Base-by-base conservation (phyloP, 352 stramenopile genomes). In the Discostella stelligera region DNA sequence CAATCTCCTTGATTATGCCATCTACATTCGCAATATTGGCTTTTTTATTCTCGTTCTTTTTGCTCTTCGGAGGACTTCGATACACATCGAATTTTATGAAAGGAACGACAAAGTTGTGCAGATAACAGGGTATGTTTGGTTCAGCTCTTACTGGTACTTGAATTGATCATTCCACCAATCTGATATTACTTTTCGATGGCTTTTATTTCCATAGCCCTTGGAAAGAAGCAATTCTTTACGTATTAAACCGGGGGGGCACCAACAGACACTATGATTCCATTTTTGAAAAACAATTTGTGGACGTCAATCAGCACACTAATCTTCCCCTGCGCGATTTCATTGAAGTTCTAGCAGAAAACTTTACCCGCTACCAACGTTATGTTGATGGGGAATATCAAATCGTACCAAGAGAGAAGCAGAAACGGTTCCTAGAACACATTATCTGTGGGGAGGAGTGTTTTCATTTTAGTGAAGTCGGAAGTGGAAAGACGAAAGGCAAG, bases 331-430 rank as follows among this genome's bases (percentile, higher is more conserved):
- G 66, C 32, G 82, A 83, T 0, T 88, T 88, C 21, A 83, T 86
- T 32, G 78, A 86, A 60, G 63, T 75, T 6, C 52, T 88, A 21
- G 84, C 71, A 21, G 74, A 86, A 3, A 84, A 78, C 61, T 88
- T 88, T 32, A 82, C 63, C 13, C 68, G 63, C 21, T 88, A 88
- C 59, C 82, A 88, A 44, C 53, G 82, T 41, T 76, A 71, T 59
- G 80, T 83, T 59, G 80, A 87, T 71, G 77, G 74, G 8, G 71
- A 82, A 55, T 86, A 86, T 50, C 74, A 86, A 65, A 88, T 88
- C 18, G 61, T 88, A 30, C 82, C 82, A 48, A 84, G 70, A 59
- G 78, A 79, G 25, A 88, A 88, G 59, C 82, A 86, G 71, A 85
- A 84, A 52, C 59, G 62, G 18, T 88, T 88, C 66, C 71, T 88